Percentiles rank a stretch among this genome's conserved stretches.
Evolutionary conservation across 768 basidiomycete genomes (phyloP).

Genomic region (Tylopilus rubrobrunneus): DNA sequence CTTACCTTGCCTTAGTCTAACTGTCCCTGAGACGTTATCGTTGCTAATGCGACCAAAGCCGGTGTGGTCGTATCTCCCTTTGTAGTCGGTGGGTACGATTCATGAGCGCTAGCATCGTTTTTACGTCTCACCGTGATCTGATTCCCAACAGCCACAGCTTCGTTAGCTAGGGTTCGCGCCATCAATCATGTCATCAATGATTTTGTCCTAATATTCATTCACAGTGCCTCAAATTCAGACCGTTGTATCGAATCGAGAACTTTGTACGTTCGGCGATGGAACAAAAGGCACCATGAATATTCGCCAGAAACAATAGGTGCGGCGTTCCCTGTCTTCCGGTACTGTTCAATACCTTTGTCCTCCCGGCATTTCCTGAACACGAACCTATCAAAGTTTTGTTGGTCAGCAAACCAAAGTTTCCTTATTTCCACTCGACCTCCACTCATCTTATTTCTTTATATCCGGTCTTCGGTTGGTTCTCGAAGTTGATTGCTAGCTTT

Average conservation of each 20-base stretch:
- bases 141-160: slow-evolving; percentile 29
- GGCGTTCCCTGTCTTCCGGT: slow-evolving; percentile 38
- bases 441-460: slow-evolving; percentile 8
- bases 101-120: neutral
- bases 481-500: slow-evolving; percentile 31
- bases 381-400: slow-evolving; percentile 43
- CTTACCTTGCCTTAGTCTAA: neutral
- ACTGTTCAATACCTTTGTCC: slow-evolving; percentile 40
- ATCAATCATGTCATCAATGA: slow-evolving; percentile 40
- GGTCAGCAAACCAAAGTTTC: slow-evolving; percentile 33
- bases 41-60: slow-evolving; percentile 23
- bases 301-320: slow-evolving; percentile 33
- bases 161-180: slow-evolving; percentile 42
- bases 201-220: slow-evolving; percentile 47
- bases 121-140: slow-evolving; percentile 10
- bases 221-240: slow-evolving; percentile 50
- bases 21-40: slow-evolving; percentile 22
- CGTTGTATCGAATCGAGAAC: slow-evolving; percentile 50
- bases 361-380: slow-evolving; percentile 37
- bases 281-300: slow-evolving; percentile 43
- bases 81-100: slow-evolving; percentile 38
- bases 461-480: slow-evolving; percentile 22
- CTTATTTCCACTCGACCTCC: slow-evolving; percentile 23
- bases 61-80: slow-evolving; percentile 34
- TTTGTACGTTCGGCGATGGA: slow-evolving; percentile 44